phyloP scores from a whole-genome alignment of 169 alveolate genomes.

The Fabrea salina region DNA sequence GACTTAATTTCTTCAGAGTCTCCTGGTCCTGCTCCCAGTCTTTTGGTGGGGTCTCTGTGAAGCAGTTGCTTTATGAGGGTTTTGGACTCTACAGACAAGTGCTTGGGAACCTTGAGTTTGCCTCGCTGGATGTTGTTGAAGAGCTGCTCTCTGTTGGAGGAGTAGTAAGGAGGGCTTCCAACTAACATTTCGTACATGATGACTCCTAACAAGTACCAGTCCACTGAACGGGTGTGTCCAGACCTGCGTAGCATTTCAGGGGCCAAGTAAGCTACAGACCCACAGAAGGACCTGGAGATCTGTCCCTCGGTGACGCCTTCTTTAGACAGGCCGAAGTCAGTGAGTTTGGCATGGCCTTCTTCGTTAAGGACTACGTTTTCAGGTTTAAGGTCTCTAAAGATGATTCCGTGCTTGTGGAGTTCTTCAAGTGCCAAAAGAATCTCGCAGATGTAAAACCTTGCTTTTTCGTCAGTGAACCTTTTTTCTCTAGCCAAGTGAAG shows the following conservation, averaged over 20 bases:
- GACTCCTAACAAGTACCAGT: conserved; percentile 79
- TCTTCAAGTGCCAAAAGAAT: conserved; percentile 65
- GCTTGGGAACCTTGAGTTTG: conserved; percentile 57
- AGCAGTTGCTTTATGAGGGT: conserved; percentile 48
- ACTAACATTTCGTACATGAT: conserved; percentile 71
- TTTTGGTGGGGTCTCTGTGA: not conserved
- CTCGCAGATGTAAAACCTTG: conserved; percentile 60
- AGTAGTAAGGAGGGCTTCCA: conserved; percentile 80
- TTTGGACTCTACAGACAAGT: conserved; percentile 54
- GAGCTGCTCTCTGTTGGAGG: conserved; percentile 57
- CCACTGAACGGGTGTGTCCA: conserved; percentile 65
- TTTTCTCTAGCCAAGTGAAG: conserved; percentile 45
- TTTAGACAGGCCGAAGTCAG: conserved; percentile 84
- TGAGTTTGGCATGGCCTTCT: conserved; percentile 79
- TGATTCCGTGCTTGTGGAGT: conserved; percentile 63
- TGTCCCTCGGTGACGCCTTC: conserved; percentile 58
- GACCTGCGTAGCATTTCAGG: conserved; percentile 83
- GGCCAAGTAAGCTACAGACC: conserved; percentile 84
- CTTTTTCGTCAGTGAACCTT: conserved; percentile 54
- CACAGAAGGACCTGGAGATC: conserved; percentile 79
- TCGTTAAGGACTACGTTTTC: conserved; percentile 80
- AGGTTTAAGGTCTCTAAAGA: conserved; percentile 83
- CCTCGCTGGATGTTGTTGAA: conserved; percentile 64
- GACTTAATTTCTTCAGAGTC: not conserved
- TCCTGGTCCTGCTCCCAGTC: conserved; percentile 1